phyloP scores from a whole-genome alignment of 2,329 filamentous ascomycete genomes.

The Aureobasidium sp. region DNA sequence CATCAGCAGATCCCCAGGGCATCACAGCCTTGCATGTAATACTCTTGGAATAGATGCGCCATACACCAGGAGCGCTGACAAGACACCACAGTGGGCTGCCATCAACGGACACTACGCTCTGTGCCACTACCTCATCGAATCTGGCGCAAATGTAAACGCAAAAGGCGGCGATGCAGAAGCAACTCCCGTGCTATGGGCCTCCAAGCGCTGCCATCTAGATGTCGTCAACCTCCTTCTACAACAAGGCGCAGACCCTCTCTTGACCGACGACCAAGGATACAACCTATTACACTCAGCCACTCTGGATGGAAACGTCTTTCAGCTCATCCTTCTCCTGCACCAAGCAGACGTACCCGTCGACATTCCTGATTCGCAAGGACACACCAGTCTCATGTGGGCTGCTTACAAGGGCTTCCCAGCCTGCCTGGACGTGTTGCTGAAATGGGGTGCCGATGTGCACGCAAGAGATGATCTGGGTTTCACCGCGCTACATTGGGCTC shows the following conservation, averaged over 20 bases:
- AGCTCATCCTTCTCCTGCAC: constrained; percentile 82
- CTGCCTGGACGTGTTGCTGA: constrained; percentile 83
- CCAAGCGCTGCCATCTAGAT: constrained; percentile 94
- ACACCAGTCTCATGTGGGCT: constrained; percentile 97
- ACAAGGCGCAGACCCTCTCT: constrained; percentile 82
- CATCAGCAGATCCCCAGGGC: constrained; percentile 79
- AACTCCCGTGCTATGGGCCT: constrained; percentile 93
- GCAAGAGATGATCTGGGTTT: constrained; percentile 86
- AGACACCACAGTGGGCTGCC: constrained; percentile 70
- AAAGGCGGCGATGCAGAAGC: constrained; percentile 94
- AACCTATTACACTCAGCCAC: constrained; percentile 96
- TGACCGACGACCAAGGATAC: constrained; percentile 92
- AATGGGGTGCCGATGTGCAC: constrained; percentile 93
- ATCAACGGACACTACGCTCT: constrained; percentile 98
- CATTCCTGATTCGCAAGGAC: constrained; percentile 77
- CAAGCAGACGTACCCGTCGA: constrained; percentile 86
- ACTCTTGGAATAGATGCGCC: background rate
- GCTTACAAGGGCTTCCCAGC: constrained; percentile 94
- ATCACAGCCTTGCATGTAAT: constrained; percentile 89
- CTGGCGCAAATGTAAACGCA: constrained; percentile 82
- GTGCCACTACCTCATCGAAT: constrained; percentile 86
- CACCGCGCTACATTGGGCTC: constrained; percentile 89
- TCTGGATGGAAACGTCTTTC: constrained; percentile 89
- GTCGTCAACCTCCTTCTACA: constrained; percentile 87
- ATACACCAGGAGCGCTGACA: background rate